phyloP scores from a whole-genome alignment of 1,139 yeast genomes.

The Taphrina wiesneri region DNA sequence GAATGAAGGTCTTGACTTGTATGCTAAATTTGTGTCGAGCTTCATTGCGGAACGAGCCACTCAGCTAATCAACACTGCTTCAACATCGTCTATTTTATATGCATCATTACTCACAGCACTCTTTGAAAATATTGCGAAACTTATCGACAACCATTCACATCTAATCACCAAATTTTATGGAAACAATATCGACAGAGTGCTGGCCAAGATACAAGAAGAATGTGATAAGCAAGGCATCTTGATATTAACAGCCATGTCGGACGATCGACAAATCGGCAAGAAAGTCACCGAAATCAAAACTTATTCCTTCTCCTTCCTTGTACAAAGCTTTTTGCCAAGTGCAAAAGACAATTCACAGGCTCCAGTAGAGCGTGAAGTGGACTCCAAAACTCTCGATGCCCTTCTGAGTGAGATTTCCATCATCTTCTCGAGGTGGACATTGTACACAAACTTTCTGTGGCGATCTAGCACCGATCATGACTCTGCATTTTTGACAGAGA shows the following conservation, averaged over 20 bases:
- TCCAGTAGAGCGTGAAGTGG: constrained; percentile 46
- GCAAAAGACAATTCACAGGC: constrained; percentile 40
- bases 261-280: constrained; percentile 61
- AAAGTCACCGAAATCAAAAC: constrained; percentile 47
- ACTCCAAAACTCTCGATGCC: constrained; percentile 59
- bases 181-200: constrained; percentile 64
- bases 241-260: constrained; percentile 83
- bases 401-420: constrained; percentile 68
- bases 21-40: constrained; percentile 80
- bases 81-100: constrained; percentile 28
- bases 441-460: constrained; percentile 74
- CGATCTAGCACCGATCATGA: constrained; percentile 50
- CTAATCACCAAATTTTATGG: constrained; percentile 70
- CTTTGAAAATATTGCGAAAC: constrained; percentile 80
- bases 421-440: constrained; percentile 81
- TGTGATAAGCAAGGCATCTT: constrained; percentile 89
- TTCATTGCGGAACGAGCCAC: constrained; percentile 69
- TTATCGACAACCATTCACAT: constrained; percentile 81
- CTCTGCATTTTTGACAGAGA: constrained; percentile 44
- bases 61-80: constrained; percentile 33
- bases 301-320: constrained; percentile 55
- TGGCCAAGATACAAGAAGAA: constrained; percentile 75
- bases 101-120: constrained; percentile 56
- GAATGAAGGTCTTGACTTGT: constrained; percentile 71
- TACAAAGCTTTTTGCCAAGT: constrained; percentile 35